A percentile compares a stretch with the other conserved stretches of the same genome.
Conservation (phyloP, 2,329 filamentous ascomycete genomes). For the Diatrype stigma region DNA sequence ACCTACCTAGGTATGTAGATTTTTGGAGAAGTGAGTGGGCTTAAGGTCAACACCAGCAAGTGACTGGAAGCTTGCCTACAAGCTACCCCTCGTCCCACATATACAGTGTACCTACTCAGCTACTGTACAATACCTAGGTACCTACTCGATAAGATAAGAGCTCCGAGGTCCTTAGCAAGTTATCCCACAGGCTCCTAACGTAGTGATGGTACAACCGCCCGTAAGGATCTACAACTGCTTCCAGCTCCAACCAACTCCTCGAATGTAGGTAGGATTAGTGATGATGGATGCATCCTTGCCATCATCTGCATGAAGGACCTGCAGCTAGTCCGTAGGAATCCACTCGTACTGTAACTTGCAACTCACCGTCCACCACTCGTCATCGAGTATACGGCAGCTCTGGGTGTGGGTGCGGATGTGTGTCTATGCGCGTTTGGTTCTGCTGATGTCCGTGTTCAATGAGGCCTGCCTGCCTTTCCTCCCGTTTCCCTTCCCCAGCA, state of each 20-base stretch:
- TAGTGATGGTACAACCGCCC: too few relatives aligned
- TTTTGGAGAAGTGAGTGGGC: too few relatives aligned
- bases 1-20: too few relatives aligned
- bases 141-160: constrained; percentile 22
- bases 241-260: neutral
- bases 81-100: constrained; percentile 12
- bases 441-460: too few relatives aligned
- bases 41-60: too few relatives aligned
- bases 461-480: neutral
- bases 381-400: neutral
- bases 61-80: too few relatives aligned
- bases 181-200: neutral
- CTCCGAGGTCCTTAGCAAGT: neutral
- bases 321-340: neutral
- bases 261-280: neutral
- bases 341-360: neutral
- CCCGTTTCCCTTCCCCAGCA: constrained; percentile 11
- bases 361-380: neutral
- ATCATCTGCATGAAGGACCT: neutral
- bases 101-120: too few relatives aligned
- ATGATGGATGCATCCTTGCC: neutral
- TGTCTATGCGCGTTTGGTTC: too few relatives aligned
- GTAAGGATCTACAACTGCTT: neutral
- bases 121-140: neutral
- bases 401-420: too few relatives aligned